These are phyloP conservation scores for Candida mesenterica DNA, from an alignment of 1,139 yeast genomes.

Conservation along the genomic window DNA sequence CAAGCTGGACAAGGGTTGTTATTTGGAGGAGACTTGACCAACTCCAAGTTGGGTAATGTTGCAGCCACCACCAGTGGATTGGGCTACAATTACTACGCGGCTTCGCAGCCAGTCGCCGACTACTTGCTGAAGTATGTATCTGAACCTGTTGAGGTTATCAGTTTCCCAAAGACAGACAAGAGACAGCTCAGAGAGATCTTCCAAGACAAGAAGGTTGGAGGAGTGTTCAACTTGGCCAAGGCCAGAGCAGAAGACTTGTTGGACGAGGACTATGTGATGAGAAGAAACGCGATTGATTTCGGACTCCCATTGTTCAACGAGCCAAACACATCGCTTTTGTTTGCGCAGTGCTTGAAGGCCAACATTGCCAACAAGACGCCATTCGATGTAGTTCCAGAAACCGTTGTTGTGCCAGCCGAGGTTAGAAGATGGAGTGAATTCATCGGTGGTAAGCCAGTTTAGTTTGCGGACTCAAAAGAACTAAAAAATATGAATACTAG, in stretches of 20 bases:
- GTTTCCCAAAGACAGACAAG: slow-evolving; percentile 90
- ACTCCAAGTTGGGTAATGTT: slow-evolving; percentile 68
- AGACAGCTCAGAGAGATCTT: slow-evolving; percentile 90
- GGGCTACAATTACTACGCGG: slow-evolving; percentile 81
- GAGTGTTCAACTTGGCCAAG: slow-evolving; percentile 88
- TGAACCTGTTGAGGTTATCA: slow-evolving; percentile 63
- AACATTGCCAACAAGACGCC: slow-evolving; percentile 61
- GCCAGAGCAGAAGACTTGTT: slow-evolving; percentile 81
- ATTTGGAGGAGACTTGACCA: slow-evolving; percentile 88
- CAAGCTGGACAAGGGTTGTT: slow-evolving; percentile 84
- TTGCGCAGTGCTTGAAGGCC: slow-evolving; percentile 77
- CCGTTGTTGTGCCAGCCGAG: slow-evolving; percentile 70
- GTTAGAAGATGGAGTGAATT: slow-evolving; percentile 96
- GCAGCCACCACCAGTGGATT: slow-evolving; percentile 67
- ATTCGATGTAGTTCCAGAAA: slow-evolving; percentile 40
- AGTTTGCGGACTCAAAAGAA: slow-evolving; percentile 11
- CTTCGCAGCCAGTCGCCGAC: slow-evolving; percentile 66
- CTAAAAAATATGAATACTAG: slow-evolving; percentile 2
- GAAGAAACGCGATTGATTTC: slow-evolving; percentile 98
- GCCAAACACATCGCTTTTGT: slow-evolving; percentile 86
- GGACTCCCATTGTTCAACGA: slow-evolving; percentile 95
- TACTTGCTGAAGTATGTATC: slow-evolving; percentile 56
- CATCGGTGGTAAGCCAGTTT: slow-evolving; percentile 88
- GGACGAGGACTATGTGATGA: slow-evolving; percentile 94
- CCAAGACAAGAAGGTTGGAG: slow-evolving; percentile 77